These are phyloP conservation scores for Cochlearia excelsa DNA, from an alignment of 345 rosid genomes.

Conservation along the genomic window DNA sequence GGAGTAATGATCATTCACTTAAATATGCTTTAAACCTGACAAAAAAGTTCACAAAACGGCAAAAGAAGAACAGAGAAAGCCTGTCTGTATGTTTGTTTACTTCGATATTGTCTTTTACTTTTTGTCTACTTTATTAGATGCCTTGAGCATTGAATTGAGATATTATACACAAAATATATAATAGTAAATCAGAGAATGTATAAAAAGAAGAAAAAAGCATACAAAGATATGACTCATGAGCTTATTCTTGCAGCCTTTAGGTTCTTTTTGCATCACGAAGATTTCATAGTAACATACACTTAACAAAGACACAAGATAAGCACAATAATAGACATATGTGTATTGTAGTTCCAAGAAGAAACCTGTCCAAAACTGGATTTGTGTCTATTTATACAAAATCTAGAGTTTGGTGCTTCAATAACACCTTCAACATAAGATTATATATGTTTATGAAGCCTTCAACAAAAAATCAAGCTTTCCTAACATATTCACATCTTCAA, in stretches of 20 bases:
- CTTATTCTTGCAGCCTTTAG: slow-evolving; percentile 44
- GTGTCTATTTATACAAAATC: neutral
- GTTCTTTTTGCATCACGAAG: slow-evolving; percentile 73
- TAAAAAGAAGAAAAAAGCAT: slow-evolving; percentile 4
- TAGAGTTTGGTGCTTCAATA: neutral
- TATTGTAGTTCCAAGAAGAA: neutral
- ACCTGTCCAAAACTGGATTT: slow-evolving; percentile 1
- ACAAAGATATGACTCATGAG: slow-evolving; percentile 36
- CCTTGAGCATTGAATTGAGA: slow-evolving; percentile 21
- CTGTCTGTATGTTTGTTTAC: slow-evolving; percentile 17
- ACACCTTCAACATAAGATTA: neutral
- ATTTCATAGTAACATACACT: slow-evolving; percentile 79
- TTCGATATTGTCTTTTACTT: slow-evolving; percentile 23
- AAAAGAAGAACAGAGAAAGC: slow-evolving; percentile 15
- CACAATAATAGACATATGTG: neutral
- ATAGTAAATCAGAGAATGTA: neutral
- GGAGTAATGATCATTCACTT: no score
- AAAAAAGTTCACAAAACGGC: slow-evolving; percentile 12
- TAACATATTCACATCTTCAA: slow-evolving; percentile 30
- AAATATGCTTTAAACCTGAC: no score
- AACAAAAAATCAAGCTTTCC: slow-evolving; percentile 32
- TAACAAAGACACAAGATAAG: slow-evolving; percentile 29
- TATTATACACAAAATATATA: neutral
- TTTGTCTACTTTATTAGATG: slow-evolving; percentile 34
- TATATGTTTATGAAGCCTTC: slow-evolving; percentile 16